Evolutionary conservation across 495 filamentous ascomycete genomes (phyloP).

Genomic region (Talaromyces liani): DNA sequence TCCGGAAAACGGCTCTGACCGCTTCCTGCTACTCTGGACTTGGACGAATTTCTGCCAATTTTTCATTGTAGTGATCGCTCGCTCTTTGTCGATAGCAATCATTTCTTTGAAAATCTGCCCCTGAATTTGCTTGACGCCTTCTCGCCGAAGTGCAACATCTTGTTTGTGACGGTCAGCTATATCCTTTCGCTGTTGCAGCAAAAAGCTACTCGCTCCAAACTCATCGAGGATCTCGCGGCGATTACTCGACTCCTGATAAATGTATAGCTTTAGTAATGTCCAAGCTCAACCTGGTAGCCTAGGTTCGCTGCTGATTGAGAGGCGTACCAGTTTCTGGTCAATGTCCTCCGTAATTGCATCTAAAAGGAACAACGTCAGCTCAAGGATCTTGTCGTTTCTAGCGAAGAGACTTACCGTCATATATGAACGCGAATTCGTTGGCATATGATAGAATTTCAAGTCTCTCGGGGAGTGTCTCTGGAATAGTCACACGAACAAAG

Average conservation of each 20-base stretch:
- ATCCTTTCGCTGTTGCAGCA: not conserved
- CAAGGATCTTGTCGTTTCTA: not conserved
- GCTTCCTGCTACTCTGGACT: not conserved
- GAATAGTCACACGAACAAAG: conserved; percentile 3
- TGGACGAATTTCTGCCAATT: conserved; percentile 17
- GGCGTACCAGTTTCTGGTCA: not conserved
- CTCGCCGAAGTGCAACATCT: conserved; percentile 1
- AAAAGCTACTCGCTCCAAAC: not conserved
- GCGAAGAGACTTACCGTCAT: not conserved
- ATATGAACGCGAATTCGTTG: conserved; percentile 2
- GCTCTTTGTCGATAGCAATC: conserved; percentile 16
- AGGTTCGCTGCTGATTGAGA: not conserved
- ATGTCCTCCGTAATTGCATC: not conserved
- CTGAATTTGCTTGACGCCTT: conserved; percentile 10
- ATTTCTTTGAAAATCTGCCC: conserved; percentile 13
- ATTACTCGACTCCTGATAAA: not conserved
- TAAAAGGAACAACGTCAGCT: not conserved
- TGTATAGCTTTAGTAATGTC: not conserved
- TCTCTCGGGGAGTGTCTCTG: conserved; percentile 1
- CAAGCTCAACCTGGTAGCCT: not conserved
- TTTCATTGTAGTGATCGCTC: conserved; percentile 14
- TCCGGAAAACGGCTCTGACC: not conserved
- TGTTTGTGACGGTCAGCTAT: not conserved
- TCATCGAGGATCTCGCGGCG: not conserved
- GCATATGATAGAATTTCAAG: conserved; percentile 2